Conservation (phyloP, 768 basidiomycete species). For the Lyophyllum atratum region DNA sequence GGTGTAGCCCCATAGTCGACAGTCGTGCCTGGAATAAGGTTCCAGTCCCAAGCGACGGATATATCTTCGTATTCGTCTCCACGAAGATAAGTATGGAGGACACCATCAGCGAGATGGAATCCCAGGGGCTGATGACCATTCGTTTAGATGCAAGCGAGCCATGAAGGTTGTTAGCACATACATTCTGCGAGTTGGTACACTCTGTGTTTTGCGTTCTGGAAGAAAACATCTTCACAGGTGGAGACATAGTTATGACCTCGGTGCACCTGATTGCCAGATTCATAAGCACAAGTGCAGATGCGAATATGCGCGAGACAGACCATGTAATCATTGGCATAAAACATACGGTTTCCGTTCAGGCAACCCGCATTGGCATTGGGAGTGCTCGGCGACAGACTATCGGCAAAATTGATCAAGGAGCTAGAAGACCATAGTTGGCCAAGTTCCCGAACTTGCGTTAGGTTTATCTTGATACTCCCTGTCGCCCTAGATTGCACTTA, state of each 20-base stretch:
- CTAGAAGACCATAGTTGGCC: conserved; percentile 54
- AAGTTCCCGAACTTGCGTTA: conserved; percentile 50
- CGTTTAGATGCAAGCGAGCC: not conserved
- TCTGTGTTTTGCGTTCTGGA: conserved; percentile 61
- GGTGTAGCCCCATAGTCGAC: conserved; percentile 60
- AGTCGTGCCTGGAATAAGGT: conserved; percentile 73
- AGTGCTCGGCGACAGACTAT: conserved; percentile 33
- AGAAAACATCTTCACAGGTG: conserved; percentile 65
- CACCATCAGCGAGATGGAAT: conserved; percentile 71
- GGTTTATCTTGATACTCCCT: conserved; percentile 54
- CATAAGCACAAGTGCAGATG: conserved; percentile 1
- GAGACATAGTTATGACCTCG: conserved; percentile 61
- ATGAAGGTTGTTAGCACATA: conserved; percentile 22
- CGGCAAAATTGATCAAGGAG: conserved; percentile 39
- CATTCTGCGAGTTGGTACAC: conserved; percentile 66
- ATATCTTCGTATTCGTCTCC: conserved; percentile 79
- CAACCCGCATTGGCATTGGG: conserved; percentile 53
- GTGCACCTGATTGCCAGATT: conserved; percentile 52
- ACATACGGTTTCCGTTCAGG: conserved; percentile 59
- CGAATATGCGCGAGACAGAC: conserved; percentile 28
- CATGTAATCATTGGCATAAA: conserved; percentile 70
- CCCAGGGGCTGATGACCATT: conserved; percentile 48
- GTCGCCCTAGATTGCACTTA: conserved; percentile 44
- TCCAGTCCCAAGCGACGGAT: conserved; percentile 75
- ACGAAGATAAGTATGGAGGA: conserved; percentile 59